Evolutionary conservation across 495 filamentous ascomycete genomes (phyloP).

Genomic region (Podospora appendiculata): DNA sequence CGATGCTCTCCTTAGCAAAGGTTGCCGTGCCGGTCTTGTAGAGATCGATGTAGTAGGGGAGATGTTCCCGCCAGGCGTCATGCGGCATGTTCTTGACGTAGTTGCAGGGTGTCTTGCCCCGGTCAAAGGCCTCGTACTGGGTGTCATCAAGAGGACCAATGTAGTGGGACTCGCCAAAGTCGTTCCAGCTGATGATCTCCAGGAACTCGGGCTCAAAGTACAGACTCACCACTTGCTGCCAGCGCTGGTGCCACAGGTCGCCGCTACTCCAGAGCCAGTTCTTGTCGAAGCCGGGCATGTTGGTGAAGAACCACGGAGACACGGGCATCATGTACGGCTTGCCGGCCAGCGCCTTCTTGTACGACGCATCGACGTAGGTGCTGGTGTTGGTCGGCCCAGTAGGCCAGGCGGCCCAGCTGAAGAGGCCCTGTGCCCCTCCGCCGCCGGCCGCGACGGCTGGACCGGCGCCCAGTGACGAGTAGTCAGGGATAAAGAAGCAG

Average conservation of each 20-base stretch:
- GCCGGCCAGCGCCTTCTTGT: constrained; percentile 13
- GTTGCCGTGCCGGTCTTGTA: constrained; percentile 33
- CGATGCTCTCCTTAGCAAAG: constrained; percentile 30
- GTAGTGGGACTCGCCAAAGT: constrained; percentile 39
- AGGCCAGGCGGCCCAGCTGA: constrained; percentile 21
- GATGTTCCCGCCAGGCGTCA: constrained; percentile 29
- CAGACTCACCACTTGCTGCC: constrained; percentile 43
- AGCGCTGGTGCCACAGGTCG: constrained; percentile 57
- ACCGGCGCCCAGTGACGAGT: constrained; percentile 42
- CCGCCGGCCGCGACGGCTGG: constrained; percentile 4
- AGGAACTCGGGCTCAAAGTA: constrained; percentile 34
- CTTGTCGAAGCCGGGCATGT: constrained; percentile 50
- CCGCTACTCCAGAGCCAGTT: constrained; percentile 55
- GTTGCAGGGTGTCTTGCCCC: constrained; percentile 24
- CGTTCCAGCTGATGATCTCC: constrained; percentile 25
- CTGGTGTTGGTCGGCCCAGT: constrained; percentile 40
- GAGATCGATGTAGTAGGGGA: constrained; percentile 53
- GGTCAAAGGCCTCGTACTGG: constrained; percentile 32
- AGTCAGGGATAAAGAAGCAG: constrained; percentile 53
- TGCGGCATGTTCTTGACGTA: constrained; percentile 37
- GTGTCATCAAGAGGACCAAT: constrained; percentile 39
- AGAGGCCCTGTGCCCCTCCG: constrained; percentile 8
- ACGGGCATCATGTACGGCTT: constrained; percentile 29
- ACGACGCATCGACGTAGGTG: constrained; percentile 17
- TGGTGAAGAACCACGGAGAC: constrained; percentile 61